Percentiles rank a stretch among this genome's conserved stretches.
These are phyloP conservation scores for Naganishia cerealis DNA, from an alignment of 1,284 basidiomycete species.

Conservation along the genomic window DNA sequence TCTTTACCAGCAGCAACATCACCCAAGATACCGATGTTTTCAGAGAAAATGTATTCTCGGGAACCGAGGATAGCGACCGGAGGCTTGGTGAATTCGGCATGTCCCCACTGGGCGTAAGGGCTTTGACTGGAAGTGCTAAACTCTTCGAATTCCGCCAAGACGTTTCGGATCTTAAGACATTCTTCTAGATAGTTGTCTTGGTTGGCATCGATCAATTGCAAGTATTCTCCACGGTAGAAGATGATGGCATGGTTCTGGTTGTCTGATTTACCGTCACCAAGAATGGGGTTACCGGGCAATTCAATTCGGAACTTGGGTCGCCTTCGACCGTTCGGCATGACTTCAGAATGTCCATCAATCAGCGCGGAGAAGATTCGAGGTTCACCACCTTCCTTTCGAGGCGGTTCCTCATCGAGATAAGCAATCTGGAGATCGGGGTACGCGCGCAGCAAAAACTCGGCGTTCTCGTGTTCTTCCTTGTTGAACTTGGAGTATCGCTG, in stretches of 20 bases:
- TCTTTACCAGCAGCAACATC: conserved; percentile 99
- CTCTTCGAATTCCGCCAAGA: conserved; percentile 98
- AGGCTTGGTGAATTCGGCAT: conserved; percentile 79
- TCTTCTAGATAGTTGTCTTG: conserved; percentile 99
- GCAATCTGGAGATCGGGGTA: conserved; percentile 98
- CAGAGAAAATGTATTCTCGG: conserved; percentile 99
- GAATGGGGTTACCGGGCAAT: conserved; percentile 94
- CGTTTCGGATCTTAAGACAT: conserved; percentile 96
- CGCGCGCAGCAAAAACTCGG: conserved; percentile 95
- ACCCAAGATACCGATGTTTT: conserved; percentile 98
- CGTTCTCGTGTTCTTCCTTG: conserved; percentile 98
- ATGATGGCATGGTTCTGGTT: conserved; percentile 99
- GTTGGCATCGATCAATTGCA: conserved; percentile 98
- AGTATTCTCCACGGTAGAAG: conserved; percentile 97
- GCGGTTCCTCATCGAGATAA: conserved; percentile 93
- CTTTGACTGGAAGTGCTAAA: conserved; percentile 76
- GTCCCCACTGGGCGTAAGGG: conserved; percentile 85
- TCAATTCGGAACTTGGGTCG: conserved; percentile 98
- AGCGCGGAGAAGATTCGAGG: conserved; percentile 91
- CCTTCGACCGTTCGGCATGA: conserved; percentile 80
- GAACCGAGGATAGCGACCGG: conserved; percentile 98
- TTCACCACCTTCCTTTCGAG: conserved; percentile 91
- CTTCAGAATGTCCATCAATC: conserved; percentile 97
- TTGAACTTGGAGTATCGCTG: conserved; percentile 99
- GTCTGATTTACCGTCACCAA: conserved; percentile 98